Conservation (phyloP, 495 filamentous ascomycete species). For the Neurospora terricola region DNA sequence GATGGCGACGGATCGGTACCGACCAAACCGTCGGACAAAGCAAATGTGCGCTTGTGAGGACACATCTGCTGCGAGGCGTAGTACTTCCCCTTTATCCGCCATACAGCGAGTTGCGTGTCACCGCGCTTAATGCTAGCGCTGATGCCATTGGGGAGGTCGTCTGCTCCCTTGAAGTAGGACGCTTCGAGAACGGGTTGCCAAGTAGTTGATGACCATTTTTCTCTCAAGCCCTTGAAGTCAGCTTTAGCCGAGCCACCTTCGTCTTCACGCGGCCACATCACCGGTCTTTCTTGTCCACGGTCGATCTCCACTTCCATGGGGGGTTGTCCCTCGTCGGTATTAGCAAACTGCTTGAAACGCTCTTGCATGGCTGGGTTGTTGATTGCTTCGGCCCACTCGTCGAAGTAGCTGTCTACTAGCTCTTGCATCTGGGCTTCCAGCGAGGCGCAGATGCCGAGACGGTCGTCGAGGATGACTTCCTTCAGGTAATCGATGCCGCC, state of each 20-base stretch:
- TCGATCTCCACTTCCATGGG: conserved; percentile 65
- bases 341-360: conserved; percentile 79
- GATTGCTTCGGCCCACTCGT: conserved; percentile 89
- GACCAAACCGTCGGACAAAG: conserved; percentile 76
- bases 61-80: conserved; percentile 98
- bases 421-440: conserved; percentile 88
- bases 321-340: conserved; percentile 64
- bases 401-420: conserved; percentile 81
- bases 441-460: conserved; percentile 75
- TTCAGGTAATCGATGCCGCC: conserved; percentile 80
- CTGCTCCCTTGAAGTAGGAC: conserved; percentile 56
- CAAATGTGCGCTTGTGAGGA: conserved; percentile 89
- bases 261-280: conserved; percentile 68
- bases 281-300: conserved; percentile 65
- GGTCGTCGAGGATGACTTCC: conserved; percentile 80
- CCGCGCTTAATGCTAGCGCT: conserved; percentile 70
- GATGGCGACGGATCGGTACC: conserved; percentile 51
- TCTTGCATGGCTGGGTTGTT: conserved; percentile 56
- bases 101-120: conserved; percentile 87
- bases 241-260: conserved; percentile 35
- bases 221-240: conserved; percentile 58
- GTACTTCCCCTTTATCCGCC: conserved; percentile 74
- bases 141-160: conserved; percentile 57
- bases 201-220: conserved; percentile 60
- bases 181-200: conserved; percentile 83